Conservation (phyloP, 805 yeast genomes). For the Candida khao-thaluensis region DNA sequence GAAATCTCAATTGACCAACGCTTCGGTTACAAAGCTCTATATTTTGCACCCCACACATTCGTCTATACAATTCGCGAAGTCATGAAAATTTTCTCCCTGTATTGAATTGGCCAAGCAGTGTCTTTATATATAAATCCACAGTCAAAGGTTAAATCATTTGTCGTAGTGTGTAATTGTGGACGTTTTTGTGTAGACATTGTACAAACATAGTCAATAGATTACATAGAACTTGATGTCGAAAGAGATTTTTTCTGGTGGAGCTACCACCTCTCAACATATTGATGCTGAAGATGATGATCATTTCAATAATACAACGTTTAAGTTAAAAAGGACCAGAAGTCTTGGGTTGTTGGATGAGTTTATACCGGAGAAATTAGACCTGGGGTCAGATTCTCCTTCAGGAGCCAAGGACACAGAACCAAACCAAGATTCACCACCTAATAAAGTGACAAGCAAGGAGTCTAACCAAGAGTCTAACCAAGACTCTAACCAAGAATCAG, state of each 20-base stretch:
- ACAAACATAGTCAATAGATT: not conserved
- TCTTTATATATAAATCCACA: not conserved
- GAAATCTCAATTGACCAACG: not conserved
- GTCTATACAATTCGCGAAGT: conserved; percentile 5
- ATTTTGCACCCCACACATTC: not conserved
- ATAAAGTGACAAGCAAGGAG: too few relatives aligned
- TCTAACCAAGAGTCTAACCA: not conserved
- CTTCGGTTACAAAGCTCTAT: not conserved
- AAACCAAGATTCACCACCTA: too few relatives aligned
- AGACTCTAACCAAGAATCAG: conserved; percentile 1
- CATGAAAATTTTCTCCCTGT: conserved; percentile 8
- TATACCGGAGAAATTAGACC: conserved; percentile 24
- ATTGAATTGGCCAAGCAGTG: conserved; percentile 5
- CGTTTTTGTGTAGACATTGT: not conserved
- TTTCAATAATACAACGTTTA: conserved; percentile 68
- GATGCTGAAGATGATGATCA: conserved; percentile 71
- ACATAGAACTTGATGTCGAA: conserved; percentile 6
- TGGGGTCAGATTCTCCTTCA: not conserved
- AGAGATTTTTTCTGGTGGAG: conserved; percentile 54
- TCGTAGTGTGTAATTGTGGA: not conserved
- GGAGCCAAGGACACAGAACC: not conserved
- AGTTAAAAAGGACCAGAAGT: conserved; percentile 77
- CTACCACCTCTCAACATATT: conserved; percentile 63
- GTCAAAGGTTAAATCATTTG: too few relatives aligned
- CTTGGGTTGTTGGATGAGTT: conserved; percentile 77